Evolutionary conservation across 495 filamentous ascomycete genomes (phyloP).

Genomic region (Aspergillus leporis): DNA sequence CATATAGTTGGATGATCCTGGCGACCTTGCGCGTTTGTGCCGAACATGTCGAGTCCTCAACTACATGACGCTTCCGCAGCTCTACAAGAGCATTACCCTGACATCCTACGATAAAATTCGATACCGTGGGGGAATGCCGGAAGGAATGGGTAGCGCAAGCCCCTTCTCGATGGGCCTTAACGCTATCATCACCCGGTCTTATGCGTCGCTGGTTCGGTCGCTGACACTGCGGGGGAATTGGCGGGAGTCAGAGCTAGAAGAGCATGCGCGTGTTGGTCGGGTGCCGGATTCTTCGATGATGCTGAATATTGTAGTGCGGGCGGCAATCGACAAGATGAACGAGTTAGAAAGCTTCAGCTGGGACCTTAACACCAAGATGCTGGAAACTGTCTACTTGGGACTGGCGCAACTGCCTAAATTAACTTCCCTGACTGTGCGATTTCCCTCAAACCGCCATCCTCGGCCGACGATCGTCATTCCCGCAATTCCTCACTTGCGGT

Average conservation of each 20-base stretch:
- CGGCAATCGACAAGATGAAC: slow-evolving; percentile 59
- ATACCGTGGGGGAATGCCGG: slow-evolving; percentile 57
- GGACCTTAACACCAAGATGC: slow-evolving; percentile 63
- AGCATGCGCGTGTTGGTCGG: slow-evolving; percentile 55
- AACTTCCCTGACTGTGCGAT: slow-evolving; percentile 56
- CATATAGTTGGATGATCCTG: slow-evolving; percentile 49
- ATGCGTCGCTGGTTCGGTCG: slow-evolving; percentile 52
- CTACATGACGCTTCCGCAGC: slow-evolving; percentile 63
- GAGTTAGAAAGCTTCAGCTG: slow-evolving; percentile 59
- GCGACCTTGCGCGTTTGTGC: slow-evolving; percentile 57
- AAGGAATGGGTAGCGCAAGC: slow-evolving; percentile 61
- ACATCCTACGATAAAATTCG: slow-evolving; percentile 62
- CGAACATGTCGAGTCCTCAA: slow-evolving; percentile 64
- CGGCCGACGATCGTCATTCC: slow-evolving; percentile 60
- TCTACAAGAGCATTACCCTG: slow-evolving; percentile 57
- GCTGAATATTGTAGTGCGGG: slow-evolving; percentile 59
- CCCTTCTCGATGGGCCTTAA: slow-evolving; percentile 65
- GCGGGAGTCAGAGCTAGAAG: slow-evolving; percentile 58
- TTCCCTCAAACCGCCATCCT: slow-evolving; percentile 56
- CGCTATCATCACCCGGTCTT: slow-evolving; percentile 56
- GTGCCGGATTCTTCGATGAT: slow-evolving; percentile 66
- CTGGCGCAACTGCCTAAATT: slow-evolving; percentile 49
- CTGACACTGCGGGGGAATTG: slow-evolving; percentile 58
- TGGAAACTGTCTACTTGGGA: slow-evolving; percentile 59
- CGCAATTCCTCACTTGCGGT: slow-evolving; percentile 54